phyloP scores from a whole-genome alignment of 306 rosid species.

The Ochetophila trinervis region DNA sequence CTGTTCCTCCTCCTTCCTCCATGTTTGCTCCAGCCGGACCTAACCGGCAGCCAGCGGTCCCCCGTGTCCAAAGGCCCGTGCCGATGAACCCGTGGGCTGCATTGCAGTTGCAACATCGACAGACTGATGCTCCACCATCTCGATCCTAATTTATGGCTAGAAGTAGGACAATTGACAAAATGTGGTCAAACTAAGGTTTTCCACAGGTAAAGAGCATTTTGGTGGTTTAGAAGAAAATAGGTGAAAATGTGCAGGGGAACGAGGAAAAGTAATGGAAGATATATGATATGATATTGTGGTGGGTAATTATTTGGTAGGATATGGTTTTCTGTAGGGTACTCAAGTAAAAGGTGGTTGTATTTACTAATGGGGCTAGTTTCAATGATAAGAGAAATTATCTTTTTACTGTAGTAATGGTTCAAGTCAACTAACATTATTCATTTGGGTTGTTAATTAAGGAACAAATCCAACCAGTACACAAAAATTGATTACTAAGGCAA shows the following conservation, averaged over 20 bases:
- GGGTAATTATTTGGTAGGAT: conserved; percentile 16
- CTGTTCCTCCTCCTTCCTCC: conserved; percentile 10
- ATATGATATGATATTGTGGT: background rate
- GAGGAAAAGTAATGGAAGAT: background rate
- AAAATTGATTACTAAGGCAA: too few relatives aligned
- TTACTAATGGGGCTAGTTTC: conserved; percentile 15
- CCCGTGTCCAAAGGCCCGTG: conserved; percentile 35
- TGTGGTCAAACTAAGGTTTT: conserved; percentile 6
- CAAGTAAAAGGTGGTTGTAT: conserved; percentile 10
- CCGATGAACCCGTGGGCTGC: conserved; percentile 68
- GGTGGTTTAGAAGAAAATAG: conserved; percentile 4
- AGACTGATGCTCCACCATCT: conserved; percentile 21
- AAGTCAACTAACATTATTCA: too few relatives aligned
- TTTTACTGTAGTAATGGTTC: too few relatives aligned
- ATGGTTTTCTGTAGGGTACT: conserved; percentile 5
- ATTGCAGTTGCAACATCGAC: conserved; percentile 37
- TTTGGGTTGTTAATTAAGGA: too few relatives aligned
- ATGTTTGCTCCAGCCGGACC: background rate
- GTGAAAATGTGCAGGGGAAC: background rate
- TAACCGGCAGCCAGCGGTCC: conserved; percentile 20
- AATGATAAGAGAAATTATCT: background rate
- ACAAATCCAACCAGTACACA: too few relatives aligned
- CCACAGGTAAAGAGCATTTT: conserved; percentile 1
- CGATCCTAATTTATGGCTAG: conserved; percentile 9
- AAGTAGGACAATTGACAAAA: background rate